Conservation (phyloP, 176 grass and related monocot species). For the Triticum turgidum region DNA sequence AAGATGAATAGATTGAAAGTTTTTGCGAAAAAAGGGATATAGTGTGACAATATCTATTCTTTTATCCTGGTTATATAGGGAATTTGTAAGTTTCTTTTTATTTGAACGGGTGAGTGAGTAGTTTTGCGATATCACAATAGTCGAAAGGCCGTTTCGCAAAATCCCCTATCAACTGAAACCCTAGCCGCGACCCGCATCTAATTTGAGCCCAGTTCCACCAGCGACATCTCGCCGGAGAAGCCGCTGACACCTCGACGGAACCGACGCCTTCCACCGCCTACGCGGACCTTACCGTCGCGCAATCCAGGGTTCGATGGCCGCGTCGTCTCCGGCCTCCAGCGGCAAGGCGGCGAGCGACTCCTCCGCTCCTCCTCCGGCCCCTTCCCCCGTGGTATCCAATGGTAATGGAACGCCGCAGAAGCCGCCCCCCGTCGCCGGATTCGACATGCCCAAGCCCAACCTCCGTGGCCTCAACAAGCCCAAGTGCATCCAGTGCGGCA, state of each 20-base stretch:
- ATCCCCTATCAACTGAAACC: background rate
- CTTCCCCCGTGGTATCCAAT: slow-evolving; percentile 33
- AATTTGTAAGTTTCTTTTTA: too few relatives aligned
- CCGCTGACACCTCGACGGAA: background rate
- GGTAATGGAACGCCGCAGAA: slow-evolving; percentile 65
- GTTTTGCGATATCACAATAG: too few relatives aligned
- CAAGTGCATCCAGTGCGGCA: slow-evolving; percentile 93
- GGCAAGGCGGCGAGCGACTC: slow-evolving; percentile 38
- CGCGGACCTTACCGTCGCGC: background rate
- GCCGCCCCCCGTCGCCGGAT: slow-evolving; percentile 17
- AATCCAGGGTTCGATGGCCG: background rate
- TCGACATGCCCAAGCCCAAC: slow-evolving; percentile 78
- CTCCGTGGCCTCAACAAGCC: slow-evolving; percentile 94
- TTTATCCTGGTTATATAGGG: too few relatives aligned
- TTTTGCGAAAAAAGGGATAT: too few relatives aligned
- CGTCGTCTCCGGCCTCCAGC: slow-evolving; percentile 17
- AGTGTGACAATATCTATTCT: too few relatives aligned
- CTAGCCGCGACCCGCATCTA: background rate
- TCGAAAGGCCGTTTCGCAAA: background rate
- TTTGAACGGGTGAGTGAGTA: too few relatives aligned
- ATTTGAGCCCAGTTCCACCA: background rate
- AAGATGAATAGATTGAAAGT: too few relatives aligned
- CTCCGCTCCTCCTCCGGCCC: slow-evolving; percentile 30
- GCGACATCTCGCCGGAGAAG: background rate
- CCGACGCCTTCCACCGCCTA: background rate